Evolutionary conservation across 495 filamentous ascomycete genomes (phyloP).

Genomic region (Neurospora sublineolata): DNA sequence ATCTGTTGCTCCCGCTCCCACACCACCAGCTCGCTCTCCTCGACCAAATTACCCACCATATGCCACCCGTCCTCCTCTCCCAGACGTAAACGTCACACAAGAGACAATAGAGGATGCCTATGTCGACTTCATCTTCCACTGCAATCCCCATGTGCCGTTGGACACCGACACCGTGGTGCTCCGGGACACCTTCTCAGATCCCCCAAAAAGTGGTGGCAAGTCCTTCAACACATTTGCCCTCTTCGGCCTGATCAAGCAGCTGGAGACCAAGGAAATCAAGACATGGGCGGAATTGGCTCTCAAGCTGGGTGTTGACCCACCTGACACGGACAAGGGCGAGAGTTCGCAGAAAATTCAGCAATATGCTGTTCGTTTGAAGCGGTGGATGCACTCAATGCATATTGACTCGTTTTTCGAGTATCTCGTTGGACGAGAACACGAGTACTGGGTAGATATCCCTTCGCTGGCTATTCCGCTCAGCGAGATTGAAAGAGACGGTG

Average conservation of each 20-base stretch:
- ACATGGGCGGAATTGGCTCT: constrained; percentile 91
- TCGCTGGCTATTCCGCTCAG: constrained; percentile 45
- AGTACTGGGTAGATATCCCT: constrained; percentile 79
- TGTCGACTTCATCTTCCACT: constrained; percentile 81
- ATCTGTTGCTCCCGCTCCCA: neutral
- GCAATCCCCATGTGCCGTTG: constrained; percentile 64
- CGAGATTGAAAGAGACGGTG: constrained; percentile 68
- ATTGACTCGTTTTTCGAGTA: constrained; percentile 96
- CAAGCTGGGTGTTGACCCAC: constrained; percentile 82
- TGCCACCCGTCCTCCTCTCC: constrained; percentile 35
- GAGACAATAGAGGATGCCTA: constrained; percentile 79
- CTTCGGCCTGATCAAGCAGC: constrained; percentile 69
- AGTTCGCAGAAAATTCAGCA: constrained; percentile 96
- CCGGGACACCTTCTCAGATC: constrained; percentile 66
- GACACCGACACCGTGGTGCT: constrained; percentile 65
- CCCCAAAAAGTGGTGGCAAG: constrained; percentile 88
- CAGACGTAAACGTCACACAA: constrained; percentile 57
- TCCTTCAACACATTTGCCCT: constrained; percentile 75
- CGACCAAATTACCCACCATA: neutral
- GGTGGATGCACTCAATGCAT: constrained; percentile 98
- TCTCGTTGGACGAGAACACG: constrained; percentile 64
- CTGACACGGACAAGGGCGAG: constrained; percentile 73
- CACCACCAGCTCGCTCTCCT: neutral
- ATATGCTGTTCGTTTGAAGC: constrained; percentile 89
- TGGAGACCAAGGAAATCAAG: constrained; percentile 83